Evolutionary conservation across 2,329 filamentous ascomycete species (phyloP).

Genomic region (Cryphonectria parasitica): DNA sequence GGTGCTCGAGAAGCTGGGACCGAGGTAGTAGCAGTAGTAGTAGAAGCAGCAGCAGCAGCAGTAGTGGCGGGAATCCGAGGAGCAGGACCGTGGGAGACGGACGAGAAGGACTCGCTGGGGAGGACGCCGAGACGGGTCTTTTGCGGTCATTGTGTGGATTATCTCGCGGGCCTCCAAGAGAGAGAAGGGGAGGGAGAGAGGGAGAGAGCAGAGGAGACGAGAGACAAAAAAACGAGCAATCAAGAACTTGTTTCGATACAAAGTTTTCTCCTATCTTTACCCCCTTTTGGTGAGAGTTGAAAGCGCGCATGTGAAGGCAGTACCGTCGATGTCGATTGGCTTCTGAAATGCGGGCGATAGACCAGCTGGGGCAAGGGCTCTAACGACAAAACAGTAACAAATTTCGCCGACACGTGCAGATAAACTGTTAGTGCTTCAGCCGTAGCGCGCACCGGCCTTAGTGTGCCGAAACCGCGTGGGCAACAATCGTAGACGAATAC

Average conservation of each 20-base stretch:
- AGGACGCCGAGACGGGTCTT: neutral
- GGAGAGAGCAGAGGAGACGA: neutral
- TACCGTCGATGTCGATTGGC: neutral
- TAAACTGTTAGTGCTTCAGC: neutral
- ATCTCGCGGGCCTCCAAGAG: neutral
- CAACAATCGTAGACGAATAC: neutral
- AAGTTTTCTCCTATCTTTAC: neutral
- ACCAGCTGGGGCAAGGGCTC: neutral
- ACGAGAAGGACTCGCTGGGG: neutral
- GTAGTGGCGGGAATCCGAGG: neutral
- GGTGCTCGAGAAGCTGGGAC: slow-evolving; percentile 89
- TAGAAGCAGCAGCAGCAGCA: neutral
- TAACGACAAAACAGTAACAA: neutral
- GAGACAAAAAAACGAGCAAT: slow-evolving; percentile 19
- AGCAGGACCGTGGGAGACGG: neutral
- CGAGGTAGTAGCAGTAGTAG: slow-evolving; percentile 61
- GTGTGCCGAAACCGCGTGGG: neutral
- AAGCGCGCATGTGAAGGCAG: neutral
- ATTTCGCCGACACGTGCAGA: neutral
- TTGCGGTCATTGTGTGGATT: neutral
- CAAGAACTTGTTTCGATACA: neutral
- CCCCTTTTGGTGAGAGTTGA: neutral
- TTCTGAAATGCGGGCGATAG: neutral
- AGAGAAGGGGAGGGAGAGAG: slow-evolving; percentile 20
- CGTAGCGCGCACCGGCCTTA: neutral